Evolutionary conservation across 2,329 filamentous ascomycete genomes (phyloP), one percentile per base, ranked within the genome.

Genomic region (Gliomastix tumulicola): DNA sequence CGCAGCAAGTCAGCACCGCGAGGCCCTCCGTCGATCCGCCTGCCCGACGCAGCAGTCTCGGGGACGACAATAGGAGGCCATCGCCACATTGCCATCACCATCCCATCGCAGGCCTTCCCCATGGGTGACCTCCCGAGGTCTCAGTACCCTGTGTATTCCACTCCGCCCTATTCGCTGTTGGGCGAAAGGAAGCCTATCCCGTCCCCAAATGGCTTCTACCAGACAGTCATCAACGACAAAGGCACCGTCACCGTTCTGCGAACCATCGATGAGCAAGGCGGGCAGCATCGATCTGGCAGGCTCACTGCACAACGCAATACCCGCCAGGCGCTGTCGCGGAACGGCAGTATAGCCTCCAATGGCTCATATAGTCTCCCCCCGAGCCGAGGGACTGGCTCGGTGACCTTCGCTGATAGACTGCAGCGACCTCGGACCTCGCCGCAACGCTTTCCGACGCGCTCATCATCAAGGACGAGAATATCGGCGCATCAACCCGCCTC

Each of bases 61-160:
- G 69, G 71, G 7, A 69, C 56, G 23, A 79, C 74, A 0, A 69
- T 54, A 7, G 66, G 60, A 4, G 75, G 75, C 2, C 62, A 74
- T 47, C 63, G 71, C 5, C 70, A 79, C 45, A 78, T 80, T 43
- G 72, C 74, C 40, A 79, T 79, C 35, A 77, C 74, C 1, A 77
- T 79, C 31, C 75, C 76, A 2, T 41, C 69, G 11, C 65, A 74
- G 43, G 57, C 72, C 39, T 66, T 63, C 6, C 63, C 71, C 17
- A 54, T 69, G 30, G 60, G 58, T 4, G 42, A 46, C 23, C 45
- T 43, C 21, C 48, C 51, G 16, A 48, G 51, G 32, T 52, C 57
- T 7, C 58, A 63, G 39, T 57, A 60, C 37, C 56, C 58, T 10
- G 47, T 59, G 13, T 53, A 51, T 27, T n/a, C n/a, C 42, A 37